A percentile compares a stretch with the other conserved stretches of the same genome.
phyloP scores from a whole-genome alignment of 352 stramenopile species.

The Globisporangium mamillatum region DNA sequence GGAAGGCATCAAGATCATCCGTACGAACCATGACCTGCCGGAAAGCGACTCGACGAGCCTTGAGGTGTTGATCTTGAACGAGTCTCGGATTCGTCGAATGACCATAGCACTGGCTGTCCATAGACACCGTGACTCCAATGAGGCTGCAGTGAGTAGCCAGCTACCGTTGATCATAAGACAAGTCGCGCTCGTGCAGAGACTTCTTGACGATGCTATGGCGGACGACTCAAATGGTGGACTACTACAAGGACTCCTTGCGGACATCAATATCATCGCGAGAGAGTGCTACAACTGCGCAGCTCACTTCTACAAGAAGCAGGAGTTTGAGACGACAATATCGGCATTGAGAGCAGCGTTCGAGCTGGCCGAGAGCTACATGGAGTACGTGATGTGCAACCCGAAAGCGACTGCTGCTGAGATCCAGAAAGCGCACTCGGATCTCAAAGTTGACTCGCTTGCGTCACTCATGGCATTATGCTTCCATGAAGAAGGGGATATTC shows the following conservation, averaged over 20 bases:
- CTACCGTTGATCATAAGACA: slow-evolving; percentile 25
- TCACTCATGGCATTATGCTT: slow-evolving; percentile 60
- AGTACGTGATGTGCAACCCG: slow-evolving; percentile 61
- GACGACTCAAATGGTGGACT: slow-evolving; percentile 23
- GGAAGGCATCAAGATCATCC: slow-evolving; percentile 4
- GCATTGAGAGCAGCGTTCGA: slow-evolving; percentile 46
- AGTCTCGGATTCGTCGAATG: slow-evolving; percentile 48
- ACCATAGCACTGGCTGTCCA: slow-evolving; percentile 28
- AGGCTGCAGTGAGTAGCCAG: not conserved
- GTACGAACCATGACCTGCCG: not conserved
- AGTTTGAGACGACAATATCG: slow-evolving; percentile 36
- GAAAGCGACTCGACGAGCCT: slow-evolving; percentile 16
- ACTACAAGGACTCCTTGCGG: slow-evolving; percentile 37
- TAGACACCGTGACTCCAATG: not conserved
- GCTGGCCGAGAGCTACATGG: slow-evolving; percentile 50
- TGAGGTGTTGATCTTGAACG: slow-evolving; percentile 35
- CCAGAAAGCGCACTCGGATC: slow-evolving; percentile 34
- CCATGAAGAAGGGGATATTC: slow-evolving; percentile 30
- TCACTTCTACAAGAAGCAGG: slow-evolving; percentile 46
- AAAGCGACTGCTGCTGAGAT: slow-evolving; percentile 25
- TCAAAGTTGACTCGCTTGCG: slow-evolving; percentile 59
- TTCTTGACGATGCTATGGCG: slow-evolving; percentile 42
- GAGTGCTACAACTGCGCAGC: slow-evolving; percentile 60
- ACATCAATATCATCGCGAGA: slow-evolving; percentile 59
- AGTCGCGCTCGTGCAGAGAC: slow-evolving; percentile 25